phyloP scores from a whole-genome alignment of 2,329 filamentous ascomycete species.

The Graphilbum fragrans region DNA sequence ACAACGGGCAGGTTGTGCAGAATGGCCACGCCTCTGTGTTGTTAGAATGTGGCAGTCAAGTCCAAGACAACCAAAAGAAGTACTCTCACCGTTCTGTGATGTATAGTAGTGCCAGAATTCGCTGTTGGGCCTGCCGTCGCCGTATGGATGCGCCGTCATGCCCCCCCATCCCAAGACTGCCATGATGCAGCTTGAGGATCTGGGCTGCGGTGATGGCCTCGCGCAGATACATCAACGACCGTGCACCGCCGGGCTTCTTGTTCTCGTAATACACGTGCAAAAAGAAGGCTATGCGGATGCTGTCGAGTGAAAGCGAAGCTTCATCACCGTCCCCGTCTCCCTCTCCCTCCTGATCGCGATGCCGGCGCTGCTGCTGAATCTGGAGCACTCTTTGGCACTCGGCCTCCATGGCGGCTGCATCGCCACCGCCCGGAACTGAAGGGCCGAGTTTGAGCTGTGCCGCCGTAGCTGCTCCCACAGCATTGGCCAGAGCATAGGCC shows the following conservation, averaged over 20 bases:
- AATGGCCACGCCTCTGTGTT: constrained; percentile 28
- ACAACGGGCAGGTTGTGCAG: constrained; percentile 36
- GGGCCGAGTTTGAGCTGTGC: constrained; percentile 32
- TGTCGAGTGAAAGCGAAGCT: constrained; percentile 22
- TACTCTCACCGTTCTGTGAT: constrained; percentile 30
- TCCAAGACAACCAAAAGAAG: too few relatives aligned
- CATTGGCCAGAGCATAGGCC: constrained; percentile 28
- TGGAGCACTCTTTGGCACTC: constrained; percentile 22
- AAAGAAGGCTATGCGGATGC: constrained; percentile 34
- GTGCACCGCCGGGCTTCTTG: constrained; percentile 28
- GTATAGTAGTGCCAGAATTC: constrained; percentile 35
- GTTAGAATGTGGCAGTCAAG: too few relatives aligned
- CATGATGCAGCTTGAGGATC: constrained; percentile 32
- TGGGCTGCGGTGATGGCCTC: constrained; percentile 40
- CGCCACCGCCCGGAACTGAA: constrained; percentile 15
- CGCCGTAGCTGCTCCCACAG: constrained; percentile 33
- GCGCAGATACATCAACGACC: constrained; percentile 33
- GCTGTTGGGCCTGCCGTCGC: too few relatives aligned
- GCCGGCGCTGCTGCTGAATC: constrained; percentile 12
- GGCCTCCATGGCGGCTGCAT: constrained; percentile 20
- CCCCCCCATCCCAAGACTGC: constrained; percentile 22
- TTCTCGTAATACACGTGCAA: constrained; percentile 41
- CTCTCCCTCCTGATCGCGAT: too few relatives aligned
- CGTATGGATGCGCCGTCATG: constrained; percentile 33
- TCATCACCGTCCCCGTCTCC: too few relatives aligned